Conservation (phyloP, 805 yeast species). For the Metschnikowia arizonensis region DNA sequence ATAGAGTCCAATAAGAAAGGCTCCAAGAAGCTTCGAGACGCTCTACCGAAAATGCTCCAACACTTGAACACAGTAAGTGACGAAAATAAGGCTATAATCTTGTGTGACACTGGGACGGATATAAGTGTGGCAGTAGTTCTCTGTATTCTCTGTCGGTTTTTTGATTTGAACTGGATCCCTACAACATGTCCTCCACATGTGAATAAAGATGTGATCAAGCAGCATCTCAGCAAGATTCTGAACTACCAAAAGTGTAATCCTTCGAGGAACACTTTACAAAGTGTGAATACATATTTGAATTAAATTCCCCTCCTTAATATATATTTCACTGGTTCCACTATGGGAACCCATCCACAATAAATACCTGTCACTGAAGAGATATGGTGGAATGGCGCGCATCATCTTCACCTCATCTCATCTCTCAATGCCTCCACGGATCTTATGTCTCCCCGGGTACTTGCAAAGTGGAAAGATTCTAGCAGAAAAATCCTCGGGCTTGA, state of each 20-base stretch:
- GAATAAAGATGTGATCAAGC: slow-evolving; percentile 51
- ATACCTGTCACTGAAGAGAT: no score
- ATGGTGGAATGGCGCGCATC: no score
- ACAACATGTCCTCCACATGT: slow-evolving; percentile 18
- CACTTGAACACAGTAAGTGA: slow-evolving; percentile 18
- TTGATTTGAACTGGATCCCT: slow-evolving; percentile 39
- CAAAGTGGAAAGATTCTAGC: slow-evolving; percentile 34
- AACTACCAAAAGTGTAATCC: slow-evolving; percentile 46
- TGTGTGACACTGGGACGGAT: slow-evolving; percentile 66
- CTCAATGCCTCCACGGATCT: slow-evolving; percentile 21
- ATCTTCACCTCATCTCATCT: slow-evolving; percentile 5
- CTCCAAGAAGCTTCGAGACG: slow-evolving; percentile 52
- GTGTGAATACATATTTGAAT: slow-evolving; percentile 58
- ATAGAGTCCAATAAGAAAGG: slow-evolving; percentile 54
- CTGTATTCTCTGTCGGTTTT: slow-evolving; percentile 46
- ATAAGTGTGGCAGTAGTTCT: slow-evolving; percentile 59
- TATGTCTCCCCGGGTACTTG: slow-evolving; percentile 38
- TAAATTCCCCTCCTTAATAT: no score
- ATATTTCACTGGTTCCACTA: no score
- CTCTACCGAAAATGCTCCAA: slow-evolving; percentile 40
- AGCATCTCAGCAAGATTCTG: slow-evolving; percentile 50
- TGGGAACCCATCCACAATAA: no score
- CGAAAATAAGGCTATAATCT: slow-evolving; percentile 32
- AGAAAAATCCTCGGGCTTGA: slow-evolving; percentile 30
- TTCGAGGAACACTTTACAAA: slow-evolving; percentile 69